A percentile compares a stretch with the other conserved stretches of the same genome.
phyloP scores from a whole-genome alignment of 2,329 filamentous ascomycete species.

The Tolypocladium endophyticum region DNA sequence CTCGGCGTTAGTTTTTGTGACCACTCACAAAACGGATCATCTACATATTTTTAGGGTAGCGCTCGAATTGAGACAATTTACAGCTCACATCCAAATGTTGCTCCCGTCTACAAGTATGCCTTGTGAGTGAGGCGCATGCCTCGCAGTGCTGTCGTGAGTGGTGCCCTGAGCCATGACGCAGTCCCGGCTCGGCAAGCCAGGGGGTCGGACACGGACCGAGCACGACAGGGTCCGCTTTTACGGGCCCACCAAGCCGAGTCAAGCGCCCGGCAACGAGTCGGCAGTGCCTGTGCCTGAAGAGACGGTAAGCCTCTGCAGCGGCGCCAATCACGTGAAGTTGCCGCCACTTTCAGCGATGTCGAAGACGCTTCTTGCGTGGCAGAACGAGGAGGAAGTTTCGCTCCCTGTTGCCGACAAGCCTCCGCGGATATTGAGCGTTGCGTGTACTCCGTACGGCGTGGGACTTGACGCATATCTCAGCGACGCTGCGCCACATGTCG shows the following conservation, averaged over 20 bases:
- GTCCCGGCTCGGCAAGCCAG: not conserved
- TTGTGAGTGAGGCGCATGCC: not conserved
- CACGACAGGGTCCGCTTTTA: not conserved
- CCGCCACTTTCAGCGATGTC: not conserved
- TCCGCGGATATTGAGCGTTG: not conserved
- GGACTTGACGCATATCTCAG: not conserved
- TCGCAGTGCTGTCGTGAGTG: not conserved
- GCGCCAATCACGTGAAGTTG: not conserved
- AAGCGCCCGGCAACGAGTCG: not conserved
- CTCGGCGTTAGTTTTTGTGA: not conserved
- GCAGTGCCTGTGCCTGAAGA: not conserved
- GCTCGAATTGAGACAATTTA: not conserved
- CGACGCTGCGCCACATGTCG: not conserved
- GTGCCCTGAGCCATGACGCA: not conserved
- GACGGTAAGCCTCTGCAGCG: not conserved
- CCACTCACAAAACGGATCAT: not conserved
- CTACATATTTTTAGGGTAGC: not conserved
- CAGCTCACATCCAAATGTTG: not conserved
- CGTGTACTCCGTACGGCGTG: not conserved
- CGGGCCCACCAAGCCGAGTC: not conserved
- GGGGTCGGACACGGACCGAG: not conserved
- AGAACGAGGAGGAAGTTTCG: not conserved
- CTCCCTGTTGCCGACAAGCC: not conserved
- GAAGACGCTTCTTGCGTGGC: not conserved
- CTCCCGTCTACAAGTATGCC: not conserved